Evolutionary conservation across 1,284 basidiomycete genomes (phyloP), one percentile per base, ranked within the genome.

Genomic region (Ustanciosporium gigantosporum): DNA sequence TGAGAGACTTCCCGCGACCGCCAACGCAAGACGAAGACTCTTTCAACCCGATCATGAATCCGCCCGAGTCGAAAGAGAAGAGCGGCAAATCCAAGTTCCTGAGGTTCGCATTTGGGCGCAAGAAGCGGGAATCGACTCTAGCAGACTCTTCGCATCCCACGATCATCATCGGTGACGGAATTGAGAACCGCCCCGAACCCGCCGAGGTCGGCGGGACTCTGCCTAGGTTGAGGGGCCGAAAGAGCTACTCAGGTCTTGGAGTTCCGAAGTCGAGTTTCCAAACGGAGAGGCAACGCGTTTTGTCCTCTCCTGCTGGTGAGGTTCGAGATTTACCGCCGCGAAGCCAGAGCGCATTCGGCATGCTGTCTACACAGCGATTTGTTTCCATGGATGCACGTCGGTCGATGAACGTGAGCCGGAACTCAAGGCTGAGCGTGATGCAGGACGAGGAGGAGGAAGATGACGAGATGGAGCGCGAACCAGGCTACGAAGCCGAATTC

Each of bases 331-430:
- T 39, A 17, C 61, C 67, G 11, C 55, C 62, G 5, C 52, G 67
- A 16, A 64, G 61, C 41, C 67, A 69, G 27, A 65, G 59, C 34
- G 64, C 67, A 5, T 53, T 69, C 15, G 64, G 64, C 4, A 66
- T 61, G 53, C 46, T 50, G 5, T 45, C 53, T 5, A 46, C 48
- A n/a, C 53, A 62, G 19, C 39, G 58, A 2, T 66, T 62, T 36
- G 45, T 56, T 32, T 61, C 55, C 31, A 52, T 55, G 51, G 56
- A 65, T 38, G 11, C 45, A 14, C 46, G 61, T 2, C 42, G 55
- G 14, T 53, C 50, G 3, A 58, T 50, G 43, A 58, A 64, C 31
- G 55, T 57, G 2, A 31, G 23, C 14, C 46, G 57, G 14, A 24
- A 11, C n/a, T 25, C 32, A 7, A 29, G 53, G 5, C 36, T 57